These are phyloP conservation scores for Lachnellula suecica DNA, from an alignment of 2,329 filamentous ascomycete genomes.

Conservation along the genomic window DNA sequence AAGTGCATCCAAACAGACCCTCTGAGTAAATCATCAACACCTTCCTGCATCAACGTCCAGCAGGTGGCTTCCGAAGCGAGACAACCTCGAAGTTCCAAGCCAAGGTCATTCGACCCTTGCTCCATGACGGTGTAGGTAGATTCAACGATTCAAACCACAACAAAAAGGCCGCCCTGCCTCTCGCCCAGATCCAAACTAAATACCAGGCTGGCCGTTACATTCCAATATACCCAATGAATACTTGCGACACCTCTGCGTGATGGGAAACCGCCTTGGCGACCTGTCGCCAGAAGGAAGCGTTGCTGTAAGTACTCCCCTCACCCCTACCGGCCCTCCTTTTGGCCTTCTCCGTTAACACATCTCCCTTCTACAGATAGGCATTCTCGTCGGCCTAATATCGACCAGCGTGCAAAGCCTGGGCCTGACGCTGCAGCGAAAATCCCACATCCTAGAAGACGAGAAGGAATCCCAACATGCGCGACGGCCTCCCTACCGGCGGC, in stretches of 20 bases:
- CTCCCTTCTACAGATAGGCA: constrained; percentile 66
- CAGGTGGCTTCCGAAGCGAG: background rate
- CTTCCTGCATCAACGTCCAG: background rate
- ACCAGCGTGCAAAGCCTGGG: constrained; percentile 94
- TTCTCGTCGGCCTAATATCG: constrained; percentile 88
- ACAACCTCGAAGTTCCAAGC: background rate
- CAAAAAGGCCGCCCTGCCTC: background rate
- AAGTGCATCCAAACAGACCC: background rate
- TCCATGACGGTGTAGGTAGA: background rate
- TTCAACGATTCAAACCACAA: background rate
- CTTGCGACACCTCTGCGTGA: constrained; percentile 38
- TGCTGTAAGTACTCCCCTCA: constrained; percentile 54
- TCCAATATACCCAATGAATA: constrained; percentile 29
- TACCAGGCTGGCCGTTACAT: constrained; percentile 8
- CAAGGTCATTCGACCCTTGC: background rate
- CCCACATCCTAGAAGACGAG: constrained; percentile 95
- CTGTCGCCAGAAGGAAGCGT: constrained; percentile 77
- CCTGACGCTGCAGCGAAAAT: constrained; percentile 94
- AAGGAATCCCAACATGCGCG: constrained; percentile 75
- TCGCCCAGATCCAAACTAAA: background rate
- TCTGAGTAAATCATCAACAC: background rate
- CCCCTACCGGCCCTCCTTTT: background rate
- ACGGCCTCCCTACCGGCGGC: constrained; percentile 82
- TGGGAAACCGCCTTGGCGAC: constrained; percentile 73
- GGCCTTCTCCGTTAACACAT: constrained; percentile 12